phyloP scores from a whole-genome alignment of 2,329 filamentous ascomycete genomes.

The Phaeosphaeria sp. region DNA sequence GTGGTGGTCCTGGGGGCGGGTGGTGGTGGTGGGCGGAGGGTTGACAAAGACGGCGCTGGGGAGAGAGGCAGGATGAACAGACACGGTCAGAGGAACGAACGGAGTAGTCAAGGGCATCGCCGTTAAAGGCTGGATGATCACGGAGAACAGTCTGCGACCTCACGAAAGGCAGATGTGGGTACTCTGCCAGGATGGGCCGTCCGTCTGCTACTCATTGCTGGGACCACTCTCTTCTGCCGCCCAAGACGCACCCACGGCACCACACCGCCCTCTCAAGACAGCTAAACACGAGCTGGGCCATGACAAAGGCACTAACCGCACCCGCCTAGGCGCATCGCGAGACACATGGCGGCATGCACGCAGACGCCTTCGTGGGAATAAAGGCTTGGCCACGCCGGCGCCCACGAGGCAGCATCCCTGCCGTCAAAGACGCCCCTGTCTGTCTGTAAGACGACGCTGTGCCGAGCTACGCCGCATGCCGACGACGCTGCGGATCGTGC shows the following conservation, averaged over 20 bases:
- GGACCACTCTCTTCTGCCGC: constrained; percentile 31
- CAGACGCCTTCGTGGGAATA: constrained; percentile 36
- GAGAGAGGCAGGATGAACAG: constrained; percentile 20
- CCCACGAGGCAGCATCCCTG: constrained; percentile 46
- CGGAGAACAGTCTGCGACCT: constrained; percentile 39
- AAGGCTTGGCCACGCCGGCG: constrained; percentile 35
- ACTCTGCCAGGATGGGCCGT: constrained; percentile 42
- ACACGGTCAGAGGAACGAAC: constrained; percentile 33
- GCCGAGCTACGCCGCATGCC: constrained; percentile 19
- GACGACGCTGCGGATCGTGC: not conserved
- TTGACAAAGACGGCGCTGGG: constrained; percentile 14
- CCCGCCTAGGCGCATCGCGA: constrained; percentile 9
- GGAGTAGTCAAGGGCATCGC: constrained; percentile 44
- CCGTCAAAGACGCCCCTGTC: constrained; percentile 1
- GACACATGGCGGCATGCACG: constrained; percentile 39
- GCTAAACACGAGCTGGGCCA: constrained; percentile 26
- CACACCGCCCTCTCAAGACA: constrained; percentile 34
- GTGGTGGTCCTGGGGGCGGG: constrained; percentile 5
- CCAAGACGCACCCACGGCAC: constrained; percentile 14
- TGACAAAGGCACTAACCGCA: constrained; percentile 36
- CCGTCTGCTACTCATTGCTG: constrained; percentile 6
- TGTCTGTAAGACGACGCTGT: constrained; percentile 2
- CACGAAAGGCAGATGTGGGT: constrained; percentile 42
- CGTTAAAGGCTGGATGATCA: constrained; percentile 39
- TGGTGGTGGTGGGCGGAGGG: constrained; percentile 3